Evolutionary conservation across 2,329 filamentous ascomycete genomes (phyloP), one percentile per base, ranked within the genome.

Genomic region (Paecilomyces dactylethromorphus): DNA sequence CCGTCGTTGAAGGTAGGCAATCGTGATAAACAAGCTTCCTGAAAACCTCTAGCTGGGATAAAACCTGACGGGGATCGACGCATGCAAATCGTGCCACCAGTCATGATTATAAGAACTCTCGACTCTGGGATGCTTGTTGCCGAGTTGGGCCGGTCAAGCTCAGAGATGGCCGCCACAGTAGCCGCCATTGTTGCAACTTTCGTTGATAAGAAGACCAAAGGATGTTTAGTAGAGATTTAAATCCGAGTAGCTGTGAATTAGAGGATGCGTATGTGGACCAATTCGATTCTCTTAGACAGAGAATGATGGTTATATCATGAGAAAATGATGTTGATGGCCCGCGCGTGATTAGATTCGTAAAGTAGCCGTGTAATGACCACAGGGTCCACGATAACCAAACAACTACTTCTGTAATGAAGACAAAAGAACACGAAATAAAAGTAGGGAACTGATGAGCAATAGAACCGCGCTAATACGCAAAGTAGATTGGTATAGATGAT

Each of bases 21-120:
- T 8, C 89, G 89, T 3, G 89, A 88, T 80, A 97, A 88, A 67
- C 91, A 91, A 64, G 86, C 86, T 67, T 94, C 84, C 52, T 96
- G 80, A 71, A 97, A 96, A 3, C 89, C 88, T 66, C 85, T 80
- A 58, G 90, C 89, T 5, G 92, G 92, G 35, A 94, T 82, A 57
- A 96, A 85, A 1, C 92, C 92, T 64, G 91, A 85, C 8, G 84
- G 82, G 10, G 91, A 91, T 57, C 87, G 87, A 70, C 88, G 86
- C 92, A 97, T 96, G 77, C 91, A 96, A 68, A 96, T 96, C n/a
- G 75, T 77, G 57, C 72, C 77, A 71, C 90, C 92, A 12, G 92
- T 96, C 79, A 95, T 93, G 74, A 96, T 90, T 68, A 96, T 89
- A 64, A 97, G 81, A 12, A 97, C 89, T 59, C 90, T 83, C 24